Percentiles rank a stretch among this genome's conserved stretches.
phyloP scores from a whole-genome alignment of 192 early-diverging fungal species.

The Backusella psychrophila region DNA sequence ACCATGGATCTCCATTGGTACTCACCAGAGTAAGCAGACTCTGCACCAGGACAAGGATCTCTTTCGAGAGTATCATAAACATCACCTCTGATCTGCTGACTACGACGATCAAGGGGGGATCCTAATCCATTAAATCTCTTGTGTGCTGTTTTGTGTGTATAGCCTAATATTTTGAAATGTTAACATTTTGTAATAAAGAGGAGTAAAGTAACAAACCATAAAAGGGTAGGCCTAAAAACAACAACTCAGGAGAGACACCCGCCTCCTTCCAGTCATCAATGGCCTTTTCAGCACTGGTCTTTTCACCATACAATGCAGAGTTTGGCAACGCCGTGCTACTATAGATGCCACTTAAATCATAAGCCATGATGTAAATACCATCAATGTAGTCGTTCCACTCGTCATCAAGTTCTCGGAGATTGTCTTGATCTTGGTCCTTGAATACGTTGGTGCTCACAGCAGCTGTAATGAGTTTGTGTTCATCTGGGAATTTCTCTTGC shows the following conservation, averaged over 20 bases:
- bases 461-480: slow-evolving; percentile 35
- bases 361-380: slow-evolving; percentile 30
- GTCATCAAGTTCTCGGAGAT: slow-evolving; percentile 6
- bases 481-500: slow-evolving; percentile 8
- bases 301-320: slow-evolving; percentile 24
- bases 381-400: slow-evolving; percentile 23
- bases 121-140: not conserved
- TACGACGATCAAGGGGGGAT: not conserved
- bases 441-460: slow-evolving; percentile 37
- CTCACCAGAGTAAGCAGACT: slow-evolving; percentile 25
- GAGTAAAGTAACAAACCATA: slow-evolving; percentile 24
- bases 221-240: slow-evolving; percentile 43
- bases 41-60: slow-evolving; percentile 31
- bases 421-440: slow-evolving; percentile 21
- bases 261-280: slow-evolving; percentile 27
- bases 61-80: slow-evolving; percentile 15
- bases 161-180: not conserved
- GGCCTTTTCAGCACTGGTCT: slow-evolving; percentile 6
- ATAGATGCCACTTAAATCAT: slow-evolving; percentile 29
- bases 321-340: slow-evolving; percentile 21
- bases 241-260: slow-evolving; percentile 28
- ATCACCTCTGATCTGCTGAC: slow-evolving; percentile 31
- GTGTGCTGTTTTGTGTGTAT: not conserved
- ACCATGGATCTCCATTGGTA: slow-evolving; percentile 28
- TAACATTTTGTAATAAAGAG: not conserved